Conservation (phyloP, 208 protist genomes). For the Leishmania lainsoni region DNA sequence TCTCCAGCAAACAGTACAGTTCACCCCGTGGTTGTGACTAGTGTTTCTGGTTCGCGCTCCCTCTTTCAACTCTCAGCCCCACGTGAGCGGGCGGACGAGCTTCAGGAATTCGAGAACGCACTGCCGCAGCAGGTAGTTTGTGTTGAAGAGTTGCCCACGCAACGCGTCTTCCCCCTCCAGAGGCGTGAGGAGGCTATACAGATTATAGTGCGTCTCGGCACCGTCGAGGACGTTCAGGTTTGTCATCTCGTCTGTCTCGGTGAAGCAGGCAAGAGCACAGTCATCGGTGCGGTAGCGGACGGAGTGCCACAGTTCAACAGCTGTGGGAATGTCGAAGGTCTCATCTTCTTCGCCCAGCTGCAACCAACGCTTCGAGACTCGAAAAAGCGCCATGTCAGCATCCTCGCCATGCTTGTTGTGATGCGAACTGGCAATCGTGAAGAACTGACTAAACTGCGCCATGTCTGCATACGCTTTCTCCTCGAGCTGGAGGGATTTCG, state of each 20-base stretch:
- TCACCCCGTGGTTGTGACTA: background rate
- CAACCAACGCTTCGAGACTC: conserved; percentile 64
- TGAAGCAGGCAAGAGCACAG: conserved; percentile 67
- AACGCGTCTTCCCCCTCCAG: conserved; percentile 65
- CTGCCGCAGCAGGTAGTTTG: conserved; percentile 86
- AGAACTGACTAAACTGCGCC: conserved; percentile 85
- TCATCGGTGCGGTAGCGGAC: conserved; percentile 79
- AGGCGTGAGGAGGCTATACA: conserved; percentile 67
- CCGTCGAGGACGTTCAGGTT: conserved; percentile 63
- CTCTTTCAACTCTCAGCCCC: conserved; percentile 55
- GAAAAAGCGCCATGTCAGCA: conserved; percentile 87
- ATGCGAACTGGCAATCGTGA: conserved; percentile 66
- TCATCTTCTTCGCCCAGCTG: conserved; percentile 48
- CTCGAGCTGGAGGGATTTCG: conserved; percentile 76
- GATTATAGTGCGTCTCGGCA: conserved; percentile 80
- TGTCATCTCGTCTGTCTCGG: conserved; percentile 51
- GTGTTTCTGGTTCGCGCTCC: background rate
- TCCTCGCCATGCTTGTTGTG: conserved; percentile 92
- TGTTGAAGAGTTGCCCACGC: conserved; percentile 46
- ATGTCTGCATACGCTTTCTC: conserved; percentile 88
- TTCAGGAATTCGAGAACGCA: conserved; percentile 80
- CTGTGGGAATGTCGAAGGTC: conserved; percentile 33
- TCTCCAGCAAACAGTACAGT: background rate
- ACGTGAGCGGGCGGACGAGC: conserved; percentile 83
- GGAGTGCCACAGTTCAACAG: conserved; percentile 53